Percentiles rank a stretch among this genome's conserved stretches.
These are phyloP conservation scores for Poronia punctata DNA, from an alignment of 495 filamentous ascomycete species.

Conservation along the genomic window DNA sequence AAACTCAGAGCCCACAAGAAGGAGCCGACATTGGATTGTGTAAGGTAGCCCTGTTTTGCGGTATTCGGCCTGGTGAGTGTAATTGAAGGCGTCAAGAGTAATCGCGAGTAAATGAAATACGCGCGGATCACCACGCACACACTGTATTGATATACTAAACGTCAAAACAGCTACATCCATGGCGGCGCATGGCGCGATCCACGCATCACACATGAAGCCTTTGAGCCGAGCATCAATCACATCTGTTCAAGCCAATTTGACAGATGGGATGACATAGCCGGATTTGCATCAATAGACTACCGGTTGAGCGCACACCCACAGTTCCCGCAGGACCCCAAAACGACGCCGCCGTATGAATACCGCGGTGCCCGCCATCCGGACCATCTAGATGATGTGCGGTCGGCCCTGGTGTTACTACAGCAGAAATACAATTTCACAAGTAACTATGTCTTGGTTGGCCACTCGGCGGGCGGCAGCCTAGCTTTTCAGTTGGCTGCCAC, in stretches of 20 bases:
- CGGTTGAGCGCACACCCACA: conserved; percentile 67
- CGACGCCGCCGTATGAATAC: conserved; percentile 23
- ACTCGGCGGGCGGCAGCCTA: conserved; percentile 69
- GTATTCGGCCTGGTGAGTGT: background rate
- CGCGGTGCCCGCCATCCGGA: conserved; percentile 59
- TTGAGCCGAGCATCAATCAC: conserved; percentile 39
- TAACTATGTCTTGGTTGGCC: conserved; percentile 62
- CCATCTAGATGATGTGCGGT: conserved; percentile 62
- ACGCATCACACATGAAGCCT: conserved; percentile 42
- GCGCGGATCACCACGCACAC: conserved; percentile 4
- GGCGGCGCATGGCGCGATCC: conserved; percentile 89
- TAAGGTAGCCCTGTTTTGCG: conserved; percentile 5
- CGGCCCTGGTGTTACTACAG: conserved; percentile 56
- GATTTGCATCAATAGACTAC: conserved; percentile 70
- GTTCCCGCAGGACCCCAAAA: conserved; percentile 43
- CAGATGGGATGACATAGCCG: conserved; percentile 39
- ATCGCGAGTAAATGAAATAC: background rate
- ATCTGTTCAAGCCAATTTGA: conserved; percentile 30
- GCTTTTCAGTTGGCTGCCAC: conserved; percentile 55
- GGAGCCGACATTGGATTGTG: conserved; percentile 25
- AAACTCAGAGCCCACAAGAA: conserved; percentile 11
- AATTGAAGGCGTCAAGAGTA: background rate
- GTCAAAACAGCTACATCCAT: conserved; percentile 60
- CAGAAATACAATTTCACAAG: conserved; percentile 41
- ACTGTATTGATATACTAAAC: background rate